phyloP scores from a whole-genome alignment of 2,329 filamentous ascomycete species.

The Clarireedia monteithiana region DNA sequence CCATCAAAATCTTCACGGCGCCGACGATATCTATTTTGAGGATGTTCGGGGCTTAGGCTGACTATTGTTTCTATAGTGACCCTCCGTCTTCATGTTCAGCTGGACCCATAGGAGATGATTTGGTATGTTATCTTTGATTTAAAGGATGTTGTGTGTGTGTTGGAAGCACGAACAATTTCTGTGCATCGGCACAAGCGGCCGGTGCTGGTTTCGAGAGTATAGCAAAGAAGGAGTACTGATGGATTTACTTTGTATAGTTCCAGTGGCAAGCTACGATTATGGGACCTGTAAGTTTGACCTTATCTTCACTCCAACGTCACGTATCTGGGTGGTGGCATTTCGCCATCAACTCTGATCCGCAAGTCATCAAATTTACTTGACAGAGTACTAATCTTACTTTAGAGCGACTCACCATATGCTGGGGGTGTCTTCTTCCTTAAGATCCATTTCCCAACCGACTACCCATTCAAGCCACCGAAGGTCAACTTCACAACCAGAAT shows the following conservation, averaged over 20 bases:
- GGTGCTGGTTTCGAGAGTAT: slow-evolving; percentile 1
- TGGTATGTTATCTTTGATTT: slow-evolving; percentile 58
- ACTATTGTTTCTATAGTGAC: slow-evolving; percentile 53
- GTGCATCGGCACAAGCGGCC: slow-evolving; percentile 20
- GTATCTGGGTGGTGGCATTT: background rate
- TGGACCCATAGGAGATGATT: slow-evolving; percentile 90
- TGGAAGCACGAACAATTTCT: slow-evolving; percentile 13
- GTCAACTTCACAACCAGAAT: slow-evolving; percentile 99
- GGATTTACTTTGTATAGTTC: slow-evolving; percentile 52
- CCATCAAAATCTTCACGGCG: slow-evolving; percentile 28
- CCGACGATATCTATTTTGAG: background rate
- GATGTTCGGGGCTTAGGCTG: slow-evolving; percentile 13
- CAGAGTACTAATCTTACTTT: background rate
- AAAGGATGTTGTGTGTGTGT: slow-evolving; percentile 7
- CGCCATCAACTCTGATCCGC: background rate
- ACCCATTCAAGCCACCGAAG: slow-evolving; percentile 99
- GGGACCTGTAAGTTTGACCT: slow-evolving; percentile 73
- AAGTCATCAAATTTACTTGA: background rate
- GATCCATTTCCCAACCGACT: slow-evolving; percentile 99
- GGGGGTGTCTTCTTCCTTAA: slow-evolving; percentile 98
- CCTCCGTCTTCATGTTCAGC: slow-evolving; percentile 98
- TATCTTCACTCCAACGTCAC: slow-evolving; percentile 16
- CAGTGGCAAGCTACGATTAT: slow-evolving; percentile 99
- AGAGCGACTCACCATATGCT: slow-evolving; percentile 71
- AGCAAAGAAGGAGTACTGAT: slow-evolving; percentile 27